Base-by-base conservation (phyloP, 2,329 filamentous ascomycete genomes). In the Tolypocladium cylindrosporum region DNA sequence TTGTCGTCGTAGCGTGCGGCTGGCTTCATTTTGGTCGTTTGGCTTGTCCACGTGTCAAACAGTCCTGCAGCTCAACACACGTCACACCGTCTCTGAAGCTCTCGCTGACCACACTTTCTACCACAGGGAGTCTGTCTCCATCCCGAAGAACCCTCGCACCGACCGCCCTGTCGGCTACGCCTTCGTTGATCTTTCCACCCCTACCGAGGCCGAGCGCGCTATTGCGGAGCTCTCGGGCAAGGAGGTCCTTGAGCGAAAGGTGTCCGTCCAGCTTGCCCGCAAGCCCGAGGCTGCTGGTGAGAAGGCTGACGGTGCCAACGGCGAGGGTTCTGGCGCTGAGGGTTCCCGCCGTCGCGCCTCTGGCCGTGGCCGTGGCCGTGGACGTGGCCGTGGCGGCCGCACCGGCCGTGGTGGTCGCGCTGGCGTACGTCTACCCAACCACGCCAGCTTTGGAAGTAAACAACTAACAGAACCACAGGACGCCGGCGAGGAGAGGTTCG, bases 111-210 rank as follows among this genome's bases (percentile, higher is more conserved):
- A 54, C 48, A 37, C 39, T 36, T 59, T n/a, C 45, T 43, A 53
- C 58, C 66, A 59, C 71, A 97, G 94, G 78, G 94, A 99, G 83
- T 96, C 91, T 76, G 93, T 93, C 76, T 97, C 94, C 68, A 99
- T 99, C 77, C 94, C 94, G 67, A 96, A 95, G 85, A 97, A 99
- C 83, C 94, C 94, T 73, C 93, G 94, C 77, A 99, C 93, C 78
- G 93, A 91, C 78, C 93, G 94, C 74, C 93, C 94, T 64, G 94
- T 99, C 75, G 94, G 94, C 72, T 99, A 97, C 77, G 94, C 94
- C 73, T 99, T 99, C 74, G 94, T 99, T 75, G 94, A 97, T 73
- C 89, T 99, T 65, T 95, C 91, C 62, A 97, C 93, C 64, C 90
- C 94, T 61, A 86, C 85, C 65, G 94, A 97, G 81, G 94, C 94